Conservation (phyloP, 139 green algal genomes). For the Ettlia oleoabundans region DNA sequence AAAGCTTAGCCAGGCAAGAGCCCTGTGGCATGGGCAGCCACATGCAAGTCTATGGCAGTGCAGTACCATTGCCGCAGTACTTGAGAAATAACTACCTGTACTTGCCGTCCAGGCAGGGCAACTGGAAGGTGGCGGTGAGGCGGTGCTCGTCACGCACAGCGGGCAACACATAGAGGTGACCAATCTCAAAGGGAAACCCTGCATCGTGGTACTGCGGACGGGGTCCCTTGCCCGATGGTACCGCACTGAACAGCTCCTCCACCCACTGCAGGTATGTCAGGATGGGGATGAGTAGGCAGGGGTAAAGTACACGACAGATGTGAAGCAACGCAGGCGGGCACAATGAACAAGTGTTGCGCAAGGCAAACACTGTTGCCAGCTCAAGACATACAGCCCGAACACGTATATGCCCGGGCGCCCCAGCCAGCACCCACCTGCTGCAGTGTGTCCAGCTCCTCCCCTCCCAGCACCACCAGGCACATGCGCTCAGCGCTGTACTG, state of each 20-base stretch:
- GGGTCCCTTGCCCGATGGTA: conserved; percentile 57
- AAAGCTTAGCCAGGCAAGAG: too few relatives aligned
- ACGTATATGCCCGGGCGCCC: neutral
- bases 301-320: too few relatives aligned
- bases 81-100: too few relatives aligned
- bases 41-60: too few relatives aligned
- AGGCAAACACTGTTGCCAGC: too few relatives aligned
- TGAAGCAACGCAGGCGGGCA: too few relatives aligned
- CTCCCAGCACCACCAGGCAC: conserved; percentile 92
- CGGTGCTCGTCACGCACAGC: conserved; percentile 84
- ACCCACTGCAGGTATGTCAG: conserved; percentile 58
- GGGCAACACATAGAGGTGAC: conserved; percentile 69
- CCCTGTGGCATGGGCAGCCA: too few relatives aligned
- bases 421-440: conserved; percentile 32
- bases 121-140: conserved; percentile 80
- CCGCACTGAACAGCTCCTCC: conserved; percentile 59
- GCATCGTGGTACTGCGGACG: conserved; percentile 46
- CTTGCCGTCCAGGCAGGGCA: conserved; percentile 73
- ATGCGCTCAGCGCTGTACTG: conserved; percentile 93
- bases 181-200: conserved; percentile 65
- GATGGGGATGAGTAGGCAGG: too few relatives aligned
- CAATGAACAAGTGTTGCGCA: too few relatives aligned
- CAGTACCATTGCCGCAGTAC: too few relatives aligned
- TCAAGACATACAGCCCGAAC: neutral
- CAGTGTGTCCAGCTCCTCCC: conserved; percentile 82